Evolutionary conservation across 2,329 filamentous ascomycete genomes (phyloP).

Genomic region (Cordyceps javanica): DNA sequence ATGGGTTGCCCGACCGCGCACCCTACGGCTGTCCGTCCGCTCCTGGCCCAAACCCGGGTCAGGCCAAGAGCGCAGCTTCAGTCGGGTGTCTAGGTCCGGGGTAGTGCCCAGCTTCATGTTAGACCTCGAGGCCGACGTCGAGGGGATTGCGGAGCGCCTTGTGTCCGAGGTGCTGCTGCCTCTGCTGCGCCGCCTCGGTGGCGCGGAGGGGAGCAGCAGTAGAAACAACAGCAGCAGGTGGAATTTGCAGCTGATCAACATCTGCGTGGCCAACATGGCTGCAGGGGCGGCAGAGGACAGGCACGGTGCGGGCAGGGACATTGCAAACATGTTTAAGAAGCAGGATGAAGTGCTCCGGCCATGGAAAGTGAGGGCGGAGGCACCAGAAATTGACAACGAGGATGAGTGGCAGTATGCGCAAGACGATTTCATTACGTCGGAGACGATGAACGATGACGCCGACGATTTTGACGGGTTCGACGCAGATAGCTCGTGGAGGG

Average conservation of each 20-base stretch:
- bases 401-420: constrained; percentile 17
- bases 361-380: constrained; percentile 49
- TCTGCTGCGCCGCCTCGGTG: constrained; percentile 61
- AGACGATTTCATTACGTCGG: constrained; percentile 16
- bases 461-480: constrained; percentile 12
- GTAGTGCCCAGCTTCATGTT: constrained; percentile 72
- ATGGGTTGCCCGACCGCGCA: constrained; percentile 80
- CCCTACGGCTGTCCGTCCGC: constrained; percentile 73
- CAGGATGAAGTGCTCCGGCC: constrained; percentile 65
- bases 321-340: constrained; percentile 72
- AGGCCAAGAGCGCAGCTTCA: constrained; percentile 52
- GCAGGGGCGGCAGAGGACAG: constrained; percentile 45
- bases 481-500: constrained; percentile 22
- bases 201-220: constrained; percentile 46
- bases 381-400: constrained; percentile 21
- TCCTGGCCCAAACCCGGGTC: constrained; percentile 38
- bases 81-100: constrained; percentile 68
- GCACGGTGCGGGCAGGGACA: constrained; percentile 63
- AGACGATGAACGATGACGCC: not conserved
- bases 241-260: constrained; percentile 78
- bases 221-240: constrained; percentile 44
- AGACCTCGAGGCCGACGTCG: constrained; percentile 50
- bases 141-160: constrained; percentile 59
- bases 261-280: constrained; percentile 82
- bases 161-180: constrained; percentile 62